Evolutionary conservation across 768 basidiomycete species (phyloP).

Genomic region (Serpula lacrymans): DNA sequence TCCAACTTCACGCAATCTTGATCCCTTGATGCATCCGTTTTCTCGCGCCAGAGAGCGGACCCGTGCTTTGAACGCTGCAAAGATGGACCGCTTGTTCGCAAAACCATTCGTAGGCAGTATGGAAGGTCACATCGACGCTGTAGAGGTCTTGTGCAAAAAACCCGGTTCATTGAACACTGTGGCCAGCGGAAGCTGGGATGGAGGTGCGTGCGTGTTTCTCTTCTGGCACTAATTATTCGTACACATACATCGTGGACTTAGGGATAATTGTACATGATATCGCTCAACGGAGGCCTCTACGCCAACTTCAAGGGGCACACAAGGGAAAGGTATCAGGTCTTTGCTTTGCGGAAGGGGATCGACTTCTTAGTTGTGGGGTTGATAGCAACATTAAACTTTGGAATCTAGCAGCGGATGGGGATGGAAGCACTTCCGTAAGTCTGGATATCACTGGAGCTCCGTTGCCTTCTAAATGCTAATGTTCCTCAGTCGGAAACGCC

Average conservation of each 20-base stretch:
- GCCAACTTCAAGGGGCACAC: constrained; percentile 68
- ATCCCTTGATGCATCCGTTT: constrained; percentile 96
- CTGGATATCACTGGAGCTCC: not conserved
- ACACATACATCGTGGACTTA: constrained; percentile 32
- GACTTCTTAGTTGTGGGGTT: constrained; percentile 75
- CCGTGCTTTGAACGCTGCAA: constrained; percentile 90
- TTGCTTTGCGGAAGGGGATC: constrained; percentile 62
- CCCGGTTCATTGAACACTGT: constrained; percentile 71
- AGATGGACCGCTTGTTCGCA: constrained; percentile 97
- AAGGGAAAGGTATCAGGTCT: constrained; percentile 84
- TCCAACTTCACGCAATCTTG: constrained; percentile 86
- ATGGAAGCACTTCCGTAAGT: constrained; percentile 39
- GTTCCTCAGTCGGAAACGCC: constrained; percentile 46
- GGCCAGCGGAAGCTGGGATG: constrained; percentile 94
- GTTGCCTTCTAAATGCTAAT: constrained; percentile 7
- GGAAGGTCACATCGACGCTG: constrained; percentile 92
- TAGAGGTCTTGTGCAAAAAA: constrained; percentile 79
- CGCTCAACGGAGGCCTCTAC: constrained; percentile 48
- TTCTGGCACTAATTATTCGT: not conserved
- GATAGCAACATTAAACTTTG: constrained; percentile 84
- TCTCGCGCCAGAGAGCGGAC: constrained; percentile 89
- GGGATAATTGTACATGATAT: constrained; percentile 87
- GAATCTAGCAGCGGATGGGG: constrained; percentile 43
- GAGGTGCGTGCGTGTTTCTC: constrained; percentile 54
- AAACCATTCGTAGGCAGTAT: constrained; percentile 90